Evolutionary conservation across 768 basidiomycete species (phyloP), one percentile per base, ranked within the genome.

Genomic region (Candolleomyces efflorescens): DNA sequence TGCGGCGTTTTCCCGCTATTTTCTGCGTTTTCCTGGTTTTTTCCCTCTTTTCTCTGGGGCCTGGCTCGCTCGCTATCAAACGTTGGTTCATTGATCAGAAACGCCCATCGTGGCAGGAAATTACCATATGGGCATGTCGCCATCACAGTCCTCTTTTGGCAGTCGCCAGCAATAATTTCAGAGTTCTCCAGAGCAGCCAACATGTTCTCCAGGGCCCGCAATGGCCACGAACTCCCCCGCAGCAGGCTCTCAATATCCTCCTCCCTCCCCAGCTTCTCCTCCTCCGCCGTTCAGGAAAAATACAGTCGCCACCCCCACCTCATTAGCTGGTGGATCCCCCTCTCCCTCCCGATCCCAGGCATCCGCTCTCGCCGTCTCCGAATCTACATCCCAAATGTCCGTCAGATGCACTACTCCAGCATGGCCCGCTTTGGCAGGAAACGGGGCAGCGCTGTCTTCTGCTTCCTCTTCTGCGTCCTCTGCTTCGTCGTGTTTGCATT

Each of bases 241-340:
- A 32, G 32, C 32, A 32, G 32, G 32, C 32, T 32, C 32, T 32
- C 32, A 5, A 20, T 43, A 20, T 17, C 41, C 44, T 68, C 66
- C 44, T 68, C 65, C 43, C 63, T 67, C 48, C 64, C 65, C 47
- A 9, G 17, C 24, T n/a, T 26, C 32, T 63, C 65, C 53, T 82
- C 83, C 45, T 78, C 85, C 53, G 81, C 84, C 15, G 79, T 86
- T 23, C 79, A 84, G 62, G 87, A 90, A 72, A 90, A 90, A 53
- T 68, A 66, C 57, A 68, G 66, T 15, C 63, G 53, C 72, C 75
- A 81, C 67, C 76, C 77, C 24, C 75, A 64, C 59, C 73, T 64
- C 63, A 63, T 71, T 5, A 75, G 83, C 15, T 89, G 87, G 86
- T 81, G 84, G 53, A 69, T 85, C 47, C 75, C 81, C 32, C 64